These are phyloP conservation scores for Brasilioporus rufonigricans DNA, from an alignment of 768 basidiomycete genomes.

Conservation along the genomic window DNA sequence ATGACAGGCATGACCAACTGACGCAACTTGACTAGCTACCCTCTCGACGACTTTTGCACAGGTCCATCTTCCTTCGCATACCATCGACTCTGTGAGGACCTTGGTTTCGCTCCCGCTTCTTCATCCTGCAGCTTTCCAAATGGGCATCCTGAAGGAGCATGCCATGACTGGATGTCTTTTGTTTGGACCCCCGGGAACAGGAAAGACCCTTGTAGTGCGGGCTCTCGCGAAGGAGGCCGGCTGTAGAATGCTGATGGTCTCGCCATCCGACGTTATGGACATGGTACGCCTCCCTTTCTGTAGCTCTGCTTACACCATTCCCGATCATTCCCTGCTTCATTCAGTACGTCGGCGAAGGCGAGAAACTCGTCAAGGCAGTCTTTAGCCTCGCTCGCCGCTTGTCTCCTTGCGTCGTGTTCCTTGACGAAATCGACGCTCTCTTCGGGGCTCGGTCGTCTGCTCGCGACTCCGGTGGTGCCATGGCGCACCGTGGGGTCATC, in stretches of 20 bases:
- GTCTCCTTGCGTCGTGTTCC: conserved; percentile 90
- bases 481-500: conserved; percentile 84
- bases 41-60: conserved; percentile 84
- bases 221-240: conserved; percentile 93
- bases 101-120: conserved; percentile 88
- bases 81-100: conserved; percentile 89
- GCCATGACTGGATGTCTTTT: conserved; percentile 88
- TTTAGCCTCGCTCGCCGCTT: conserved; percentile 84
- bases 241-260: conserved; percentile 87
- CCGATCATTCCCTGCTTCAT: conserved; percentile 4
- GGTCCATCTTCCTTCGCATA: conserved; percentile 84
- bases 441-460: conserved; percentile 82
- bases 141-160: conserved; percentile 88
- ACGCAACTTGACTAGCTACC: conserved; percentile 41
- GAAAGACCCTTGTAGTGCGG: conserved; percentile 86
- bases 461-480: conserved; percentile 72
- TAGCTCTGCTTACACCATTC: neutral
- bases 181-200: conserved; percentile 92
- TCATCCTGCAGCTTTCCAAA: conserved; percentile 82
- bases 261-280: conserved; percentile 94
- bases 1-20: neutral
- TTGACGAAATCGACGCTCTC: conserved; percentile 93
- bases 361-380: conserved; percentile 85
- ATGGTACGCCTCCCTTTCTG: conserved; percentile 56
- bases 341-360: conserved; percentile 86